Conservation (phyloP, 2,329 filamentous ascomycete species). For the Xylariales sp. region DNA sequence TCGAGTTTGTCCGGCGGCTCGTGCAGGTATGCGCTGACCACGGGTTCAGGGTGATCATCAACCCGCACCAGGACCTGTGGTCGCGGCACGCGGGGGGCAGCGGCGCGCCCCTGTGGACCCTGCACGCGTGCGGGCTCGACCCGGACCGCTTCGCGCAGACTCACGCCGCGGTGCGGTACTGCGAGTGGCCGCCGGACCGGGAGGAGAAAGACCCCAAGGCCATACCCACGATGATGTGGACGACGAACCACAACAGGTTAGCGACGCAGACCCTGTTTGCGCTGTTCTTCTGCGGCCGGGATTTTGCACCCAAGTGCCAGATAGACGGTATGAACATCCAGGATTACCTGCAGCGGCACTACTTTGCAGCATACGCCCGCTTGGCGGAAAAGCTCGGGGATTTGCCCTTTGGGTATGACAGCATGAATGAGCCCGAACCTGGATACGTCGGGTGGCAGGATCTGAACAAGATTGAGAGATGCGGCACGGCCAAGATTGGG, state of each 20-base stretch:
- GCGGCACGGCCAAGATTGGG: conserved; percentile 15
- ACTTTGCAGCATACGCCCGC: conserved; percentile 14
- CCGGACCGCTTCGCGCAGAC: conserved; percentile 15
- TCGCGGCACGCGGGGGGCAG: conserved; percentile 17
- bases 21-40: conserved; percentile 13
- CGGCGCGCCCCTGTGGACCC: conserved; percentile 18
- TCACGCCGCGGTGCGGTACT: conserved; percentile 16
- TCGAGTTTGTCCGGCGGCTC: conserved; percentile 11
- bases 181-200: conserved; percentile 16
- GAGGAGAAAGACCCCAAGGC: conserved; percentile 15
- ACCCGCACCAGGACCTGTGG: conserved; percentile 20
- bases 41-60: conserved; percentile 17
- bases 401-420: conserved; percentile 15
- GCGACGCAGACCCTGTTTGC: conserved; percentile 15
- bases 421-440: conserved; percentile 20
- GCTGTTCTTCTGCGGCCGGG: conserved; percentile 16
- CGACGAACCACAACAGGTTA: conserved; percentile 19
- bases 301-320: conserved; percentile 15
- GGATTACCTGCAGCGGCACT: conserved; percentile 18
- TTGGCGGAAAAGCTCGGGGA: conserved; percentile 13
- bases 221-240: conserved; percentile 21
- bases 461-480: conserved; percentile 11
- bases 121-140: conserved; percentile 18
- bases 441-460: conserved; percentile 15
- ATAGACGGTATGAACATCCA: conserved; percentile 19